These are phyloP conservation scores for Diaporthe ilicicola DNA, from an alignment of 2,329 filamentous ascomycete species.

Conservation along the genomic window DNA sequence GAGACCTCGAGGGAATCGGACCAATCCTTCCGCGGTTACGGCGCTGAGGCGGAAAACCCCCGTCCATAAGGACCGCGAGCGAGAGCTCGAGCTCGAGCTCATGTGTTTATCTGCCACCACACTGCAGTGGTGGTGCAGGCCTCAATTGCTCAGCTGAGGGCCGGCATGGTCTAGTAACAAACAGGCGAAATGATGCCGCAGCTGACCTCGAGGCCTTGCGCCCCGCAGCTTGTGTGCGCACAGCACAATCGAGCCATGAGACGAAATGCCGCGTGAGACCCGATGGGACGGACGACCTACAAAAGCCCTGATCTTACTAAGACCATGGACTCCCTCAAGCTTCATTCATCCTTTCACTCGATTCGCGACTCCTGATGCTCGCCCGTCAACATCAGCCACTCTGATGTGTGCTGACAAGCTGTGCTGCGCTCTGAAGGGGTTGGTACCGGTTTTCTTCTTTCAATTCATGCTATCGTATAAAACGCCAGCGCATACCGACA, in stretches of 20 bases:
- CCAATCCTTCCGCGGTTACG: conserved; percentile 17
- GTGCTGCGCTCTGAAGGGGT: not conserved
- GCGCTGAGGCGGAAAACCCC: not conserved
- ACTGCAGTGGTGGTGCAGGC: not conserved
- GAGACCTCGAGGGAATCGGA: not conserved
- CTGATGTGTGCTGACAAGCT: not conserved
- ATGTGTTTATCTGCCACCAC: not conserved
- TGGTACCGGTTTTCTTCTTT: not conserved
- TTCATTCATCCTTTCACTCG: too few species aligned
- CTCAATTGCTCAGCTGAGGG: conserved; percentile 10
- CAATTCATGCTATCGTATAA: not conserved
- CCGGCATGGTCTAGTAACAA: not conserved
- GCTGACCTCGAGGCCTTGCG: conserved; percentile 18
- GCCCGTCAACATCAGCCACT: not conserved
- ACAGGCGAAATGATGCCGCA: conserved; percentile 9
- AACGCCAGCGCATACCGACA: not conserved
- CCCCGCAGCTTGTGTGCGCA: not conserved
- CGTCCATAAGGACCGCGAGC: not conserved
- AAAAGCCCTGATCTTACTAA: not conserved
- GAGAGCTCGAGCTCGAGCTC: not conserved
- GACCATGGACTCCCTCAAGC: not conserved
- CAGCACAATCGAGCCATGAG: not conserved
- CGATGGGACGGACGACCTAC: not conserved
- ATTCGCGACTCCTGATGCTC: not conserved
- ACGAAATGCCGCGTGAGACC: conserved; percentile 7